Base-by-base conservation (phyloP, 441 rosid genomes). In the Geranium incanum region DNA sequence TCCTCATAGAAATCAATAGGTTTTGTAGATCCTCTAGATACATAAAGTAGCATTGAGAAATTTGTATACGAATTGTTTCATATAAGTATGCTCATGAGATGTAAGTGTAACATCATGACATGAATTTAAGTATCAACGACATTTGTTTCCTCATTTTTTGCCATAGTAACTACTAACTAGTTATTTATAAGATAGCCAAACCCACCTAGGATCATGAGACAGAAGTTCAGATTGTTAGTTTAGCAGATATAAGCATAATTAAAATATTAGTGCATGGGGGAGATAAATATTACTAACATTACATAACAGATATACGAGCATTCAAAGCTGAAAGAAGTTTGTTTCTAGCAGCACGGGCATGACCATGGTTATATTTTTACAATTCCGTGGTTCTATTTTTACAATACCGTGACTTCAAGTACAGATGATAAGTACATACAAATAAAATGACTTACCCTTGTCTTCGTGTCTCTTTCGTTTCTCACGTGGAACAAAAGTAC, bases 401-500 rank as follows among this genome's bases (percentile, higher is more conserved):
- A 60, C 3, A 1, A 55, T 1, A 12, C 28, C 6, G 11, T 60
- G 65, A 60, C 21, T 4, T 60, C 1, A 18, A 60, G 65, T 16
- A 5, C 33, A 60, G 36, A 60, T 16, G 36, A 18, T 18, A 21
- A 60, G 36, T 0, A 1, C 11, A 8, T 18, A 19, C 3, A 62
- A 37, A 43, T 60, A 50, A 28, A 33, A 41, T 7, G 8, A 55
- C 39, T 50, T 72, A 90, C 97, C 97, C 86, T 88, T 92, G 71
- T 95, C 99, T 45, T 92, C 98, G 0, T 87, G 95, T 79, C 89
- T 86, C 88, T 91, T 95, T 65, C 96, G 72, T 70, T 93, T 92
- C 84, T 95, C 98, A 43, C 95, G 88, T 36, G 96, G 98, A 77
- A 89, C 97, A 84, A 90, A 95, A 1, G 95, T 89, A 65, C 99